phyloP scores from a whole-genome alignment of 371 early-diverging fungal species.

The Rhizopus arrhizus region DNA sequence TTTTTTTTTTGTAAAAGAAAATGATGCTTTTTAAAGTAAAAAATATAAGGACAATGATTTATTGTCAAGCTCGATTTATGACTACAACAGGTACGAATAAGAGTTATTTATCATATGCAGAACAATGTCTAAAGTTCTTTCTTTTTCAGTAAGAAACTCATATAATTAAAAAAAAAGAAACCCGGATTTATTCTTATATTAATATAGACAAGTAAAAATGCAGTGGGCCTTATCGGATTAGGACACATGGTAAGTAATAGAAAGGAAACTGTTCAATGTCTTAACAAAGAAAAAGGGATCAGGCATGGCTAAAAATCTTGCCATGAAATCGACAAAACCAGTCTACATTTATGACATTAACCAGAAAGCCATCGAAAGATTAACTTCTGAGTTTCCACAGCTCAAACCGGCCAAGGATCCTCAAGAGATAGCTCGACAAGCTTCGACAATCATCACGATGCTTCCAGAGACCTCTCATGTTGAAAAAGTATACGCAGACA shows the following conservation, averaged over 20 bases:
- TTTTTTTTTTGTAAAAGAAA: background rate
- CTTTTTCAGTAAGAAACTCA: background rate
- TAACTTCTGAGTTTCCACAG: constrained; percentile 48
- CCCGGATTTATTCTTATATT: background rate
- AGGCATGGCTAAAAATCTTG: constrained; percentile 91
- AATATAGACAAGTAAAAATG: constrained; percentile 36
- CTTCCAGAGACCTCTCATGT: constrained; percentile 87
- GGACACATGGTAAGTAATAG: constrained; percentile 85
- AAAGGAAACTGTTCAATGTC: background rate
- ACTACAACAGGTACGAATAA: constrained; percentile 17
- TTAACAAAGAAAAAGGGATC: constrained; percentile 52
- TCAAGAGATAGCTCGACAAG: constrained; percentile 70
- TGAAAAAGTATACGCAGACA: constrained; percentile 73
- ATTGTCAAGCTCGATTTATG: constrained; percentile 16
- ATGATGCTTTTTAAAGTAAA: background rate
- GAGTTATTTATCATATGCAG: background rate
- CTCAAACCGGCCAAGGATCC: constrained; percentile 62
- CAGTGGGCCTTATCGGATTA: constrained; percentile 91
- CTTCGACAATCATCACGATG: constrained; percentile 89
- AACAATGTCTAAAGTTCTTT: background rate
- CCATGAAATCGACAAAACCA: constrained; percentile 54
- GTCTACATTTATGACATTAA: constrained; percentile 78
- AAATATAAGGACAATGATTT: background rate
- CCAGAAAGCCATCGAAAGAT: constrained; percentile 53
- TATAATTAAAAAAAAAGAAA: background rate